A percentile compares a stretch with the other conserved stretches of the same genome.
Conservation (phyloP, 345 rosid species). For the Combretum micranthum region DNA sequence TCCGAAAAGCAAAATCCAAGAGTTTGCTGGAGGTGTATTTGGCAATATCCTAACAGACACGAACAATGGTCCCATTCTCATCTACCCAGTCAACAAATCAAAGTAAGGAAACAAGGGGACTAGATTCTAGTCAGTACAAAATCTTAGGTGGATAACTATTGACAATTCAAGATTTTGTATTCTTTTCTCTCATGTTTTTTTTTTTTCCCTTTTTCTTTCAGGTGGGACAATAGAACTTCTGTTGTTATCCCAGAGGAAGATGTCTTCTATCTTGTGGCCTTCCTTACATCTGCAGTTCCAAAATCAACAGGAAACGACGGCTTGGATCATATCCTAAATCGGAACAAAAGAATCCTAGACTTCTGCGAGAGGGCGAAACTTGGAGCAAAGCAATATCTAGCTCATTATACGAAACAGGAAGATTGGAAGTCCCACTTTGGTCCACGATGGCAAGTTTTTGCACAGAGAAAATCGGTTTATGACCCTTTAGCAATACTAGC, state of each 20-base stretch:
- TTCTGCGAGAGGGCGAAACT: constrained; percentile 49
- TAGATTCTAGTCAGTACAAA: no score
- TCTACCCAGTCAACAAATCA: constrained; percentile 87
- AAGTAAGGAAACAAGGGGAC: constrained; percentile 49
- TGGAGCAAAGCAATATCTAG: constrained; percentile 83
- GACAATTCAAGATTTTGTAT: no score
- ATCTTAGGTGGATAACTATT: no score
- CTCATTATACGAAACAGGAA: constrained; percentile 66
- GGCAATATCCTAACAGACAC: constrained; percentile 69
- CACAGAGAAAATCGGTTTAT: constrained; percentile 59
- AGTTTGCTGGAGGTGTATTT: constrained; percentile 68
- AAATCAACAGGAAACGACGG: constrained; percentile 66
- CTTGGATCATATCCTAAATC: constrained; percentile 55
- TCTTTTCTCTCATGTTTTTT: constrained; percentile 8
- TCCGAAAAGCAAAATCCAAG: constrained; percentile 62
- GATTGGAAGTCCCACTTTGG: constrained; percentile 90
- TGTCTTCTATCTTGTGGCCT: constrained; percentile 84
- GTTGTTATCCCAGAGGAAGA: constrained; percentile 80
- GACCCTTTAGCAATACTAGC: constrained; percentile 89
- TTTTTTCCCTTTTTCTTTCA: constrained; percentile 22
- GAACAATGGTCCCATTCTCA: constrained; percentile 90
- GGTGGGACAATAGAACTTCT: constrained; percentile 99
- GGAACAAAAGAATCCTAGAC: constrained; percentile 59
- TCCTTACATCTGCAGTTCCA: constrained; percentile 80
- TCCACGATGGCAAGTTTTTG: constrained; percentile 58